These are phyloP conservation scores for Termitomyces sp. DNA, from an alignment of 768 basidiomycete species.

Conservation along the genomic window DNA sequence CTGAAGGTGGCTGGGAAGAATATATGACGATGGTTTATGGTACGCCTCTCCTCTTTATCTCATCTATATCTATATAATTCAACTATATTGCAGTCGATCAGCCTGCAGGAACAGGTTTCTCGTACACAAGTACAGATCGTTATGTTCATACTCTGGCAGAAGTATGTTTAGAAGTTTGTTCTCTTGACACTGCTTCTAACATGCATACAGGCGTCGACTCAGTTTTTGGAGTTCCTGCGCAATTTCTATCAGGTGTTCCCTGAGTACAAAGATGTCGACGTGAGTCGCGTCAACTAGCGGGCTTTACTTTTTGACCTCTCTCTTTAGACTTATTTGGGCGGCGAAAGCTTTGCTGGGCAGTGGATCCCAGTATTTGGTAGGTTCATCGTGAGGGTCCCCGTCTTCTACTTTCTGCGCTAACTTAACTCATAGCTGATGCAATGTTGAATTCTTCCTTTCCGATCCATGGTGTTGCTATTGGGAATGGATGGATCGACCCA, in stretches of 20 bases:
- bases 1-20: conserved; percentile 96
- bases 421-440: conserved; percentile 59
- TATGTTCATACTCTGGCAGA: conserved; percentile 79
- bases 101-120: conserved; percentile 94
- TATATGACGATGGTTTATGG: conserved; percentile 92
- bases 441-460: conserved; percentile 60
- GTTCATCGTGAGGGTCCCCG: conserved; percentile 8
- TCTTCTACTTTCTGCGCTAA: conserved; percentile 1
- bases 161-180: conserved; percentile 29
- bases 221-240: conserved; percentile 78
- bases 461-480: conserved; percentile 80
- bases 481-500: conserved; percentile 98
- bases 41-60: conserved; percentile 37
- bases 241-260: conserved; percentile 94
- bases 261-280: conserved; percentile 78
- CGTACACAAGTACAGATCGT: conserved; percentile 81
- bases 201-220: conserved; percentile 57
- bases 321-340: conserved; percentile 86
- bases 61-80: conserved; percentile 2
- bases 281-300: conserved; percentile 12
- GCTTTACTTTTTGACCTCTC: not conserved
- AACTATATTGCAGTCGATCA: conserved; percentile 74
- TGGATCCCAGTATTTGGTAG: conserved; percentile 94
- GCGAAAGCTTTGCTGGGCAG: conserved; percentile 97
- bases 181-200: conserved; percentile 5